These are phyloP conservation scores for Mortierella alpina DNA, from an alignment of 192 early-diverging fungal genomes.

Conservation along the genomic window DNA sequence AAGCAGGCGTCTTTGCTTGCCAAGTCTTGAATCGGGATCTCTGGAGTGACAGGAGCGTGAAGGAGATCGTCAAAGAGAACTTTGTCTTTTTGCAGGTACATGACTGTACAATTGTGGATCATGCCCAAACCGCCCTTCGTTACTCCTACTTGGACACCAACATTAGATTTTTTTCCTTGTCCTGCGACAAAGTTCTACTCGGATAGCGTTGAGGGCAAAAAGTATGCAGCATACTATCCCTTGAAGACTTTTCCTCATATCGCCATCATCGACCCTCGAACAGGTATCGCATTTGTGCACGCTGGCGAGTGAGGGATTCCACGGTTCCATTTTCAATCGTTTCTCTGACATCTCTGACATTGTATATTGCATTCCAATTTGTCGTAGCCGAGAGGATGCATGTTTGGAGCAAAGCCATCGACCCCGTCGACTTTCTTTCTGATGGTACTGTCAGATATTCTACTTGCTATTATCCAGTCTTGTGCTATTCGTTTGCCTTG, in stretches of 20 bases:
- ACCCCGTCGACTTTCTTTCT: slow-evolving; percentile 75
- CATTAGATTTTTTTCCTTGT: neutral
- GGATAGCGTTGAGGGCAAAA: slow-evolving; percentile 75
- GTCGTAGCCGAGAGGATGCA: slow-evolving; percentile 81
- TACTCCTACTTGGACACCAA: neutral
- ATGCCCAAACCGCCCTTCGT: neutral
- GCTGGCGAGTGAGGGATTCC: neutral
- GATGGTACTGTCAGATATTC: slow-evolving; percentile 59
- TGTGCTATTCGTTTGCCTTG: neutral
- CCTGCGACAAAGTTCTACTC: slow-evolving; percentile 47
- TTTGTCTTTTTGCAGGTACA: slow-evolving; percentile 90
- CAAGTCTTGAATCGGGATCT: slow-evolving; percentile 94
- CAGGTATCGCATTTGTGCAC: slow-evolving; percentile 61
- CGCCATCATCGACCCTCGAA: slow-evolving; percentile 89
- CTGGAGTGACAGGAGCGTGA: slow-evolving; percentile 84
- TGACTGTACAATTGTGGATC: neutral
- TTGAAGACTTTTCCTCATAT: slow-evolving; percentile 82
- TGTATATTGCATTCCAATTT: neutral
- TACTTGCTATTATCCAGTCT: neutral
- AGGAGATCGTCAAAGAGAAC: slow-evolving; percentile 78
- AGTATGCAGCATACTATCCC: slow-evolving; percentile 80
- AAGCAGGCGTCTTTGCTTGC: slow-evolving; percentile 86
- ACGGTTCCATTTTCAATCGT: neutral
- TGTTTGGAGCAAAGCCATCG: slow-evolving; percentile 68
- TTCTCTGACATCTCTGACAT: neutral